Percentiles rank a stretch among this genome's conserved stretches.
Evolutionary conservation across 305 asterid genomes (phyloP).

Genomic region (Fraxinus paxiana): DNA sequence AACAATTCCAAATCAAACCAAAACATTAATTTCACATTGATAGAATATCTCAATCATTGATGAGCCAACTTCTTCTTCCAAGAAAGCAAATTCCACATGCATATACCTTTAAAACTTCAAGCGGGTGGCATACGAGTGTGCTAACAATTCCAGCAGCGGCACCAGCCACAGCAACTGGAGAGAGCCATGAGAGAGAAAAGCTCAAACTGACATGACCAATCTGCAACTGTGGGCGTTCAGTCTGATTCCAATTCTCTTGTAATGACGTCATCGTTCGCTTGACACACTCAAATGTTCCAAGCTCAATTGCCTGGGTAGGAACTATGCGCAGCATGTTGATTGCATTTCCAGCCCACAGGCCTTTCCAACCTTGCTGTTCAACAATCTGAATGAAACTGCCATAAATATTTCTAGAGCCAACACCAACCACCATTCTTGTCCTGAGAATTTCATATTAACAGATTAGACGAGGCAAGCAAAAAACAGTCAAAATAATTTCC

Average conservation of each 20-base stretch:
- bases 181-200: conserved; percentile 69
- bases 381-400: conserved; percentile 74
- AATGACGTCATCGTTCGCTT: conserved; percentile 71
- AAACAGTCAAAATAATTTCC: not conserved
- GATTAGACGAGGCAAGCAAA: not conserved
- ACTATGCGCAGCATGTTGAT: conserved; percentile 86
- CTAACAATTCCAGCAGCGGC: conserved; percentile 91
- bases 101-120: conserved; percentile 85
- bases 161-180: conserved; percentile 90
- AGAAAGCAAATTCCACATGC: not conserved
- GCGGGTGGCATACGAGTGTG: conserved; percentile 94
- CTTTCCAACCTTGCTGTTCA: conserved; percentile 89
- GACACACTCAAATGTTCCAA: conserved; percentile 84
- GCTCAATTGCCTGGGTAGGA: conserved; percentile 93
- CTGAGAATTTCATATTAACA: conserved; percentile 44
- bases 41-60: not conserved
- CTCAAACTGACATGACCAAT: conserved; percentile 45
- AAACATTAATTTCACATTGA: not conserved
- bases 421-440: conserved; percentile 97
- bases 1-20: not conserved
- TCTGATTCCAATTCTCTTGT: conserved; percentile 55
- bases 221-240: conserved; percentile 44
- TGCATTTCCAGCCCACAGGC: conserved; percentile 92
- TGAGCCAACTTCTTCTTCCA: not conserved
- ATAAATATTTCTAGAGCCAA: conserved; percentile 66